Evolutionary conservation across 139 green algal genomes (phyloP).

Genomic region (Pleodorina starrii): DNA sequence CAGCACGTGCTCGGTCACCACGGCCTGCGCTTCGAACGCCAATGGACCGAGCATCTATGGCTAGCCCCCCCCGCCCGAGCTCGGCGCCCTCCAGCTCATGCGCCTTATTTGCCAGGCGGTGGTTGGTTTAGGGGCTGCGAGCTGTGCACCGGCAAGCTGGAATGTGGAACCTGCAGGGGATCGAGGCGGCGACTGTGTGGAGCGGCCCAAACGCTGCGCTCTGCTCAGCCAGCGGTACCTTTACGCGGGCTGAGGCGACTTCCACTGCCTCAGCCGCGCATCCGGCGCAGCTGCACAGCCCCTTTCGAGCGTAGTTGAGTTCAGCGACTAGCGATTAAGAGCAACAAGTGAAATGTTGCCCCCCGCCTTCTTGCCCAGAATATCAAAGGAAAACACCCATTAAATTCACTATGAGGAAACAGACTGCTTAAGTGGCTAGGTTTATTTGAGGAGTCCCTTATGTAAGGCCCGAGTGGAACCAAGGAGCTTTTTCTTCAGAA

Average conservation of each 20-base stretch:
- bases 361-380: neutral
- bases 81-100: conserved; percentile 8
- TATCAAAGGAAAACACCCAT: neutral
- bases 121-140: neutral
- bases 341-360: too few species aligned
- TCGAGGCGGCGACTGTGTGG: neutral
- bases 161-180: neutral
- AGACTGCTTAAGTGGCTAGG: neutral
- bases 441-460: too few species aligned
- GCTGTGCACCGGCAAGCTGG: neutral
- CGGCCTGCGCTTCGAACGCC: conserved; percentile 10
- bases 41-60: conserved; percentile 8
- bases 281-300: neutral
- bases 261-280: conserved; percentile 11
- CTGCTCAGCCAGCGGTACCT: neutral
- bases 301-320: neutral
- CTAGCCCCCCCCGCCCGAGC: conserved; percentile 1
- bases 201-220: too few species aligned
- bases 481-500: too few species aligned
- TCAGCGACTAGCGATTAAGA: neutral
- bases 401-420: neutral
- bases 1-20: conserved; percentile 29
- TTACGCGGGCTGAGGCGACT: neutral
- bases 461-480: too few species aligned
- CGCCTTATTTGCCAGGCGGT: neutral